These are phyloP conservation scores for Claviceps paspali DNA, from an alignment of 2,329 filamentous ascomycete species.

Conservation along the genomic window DNA sequence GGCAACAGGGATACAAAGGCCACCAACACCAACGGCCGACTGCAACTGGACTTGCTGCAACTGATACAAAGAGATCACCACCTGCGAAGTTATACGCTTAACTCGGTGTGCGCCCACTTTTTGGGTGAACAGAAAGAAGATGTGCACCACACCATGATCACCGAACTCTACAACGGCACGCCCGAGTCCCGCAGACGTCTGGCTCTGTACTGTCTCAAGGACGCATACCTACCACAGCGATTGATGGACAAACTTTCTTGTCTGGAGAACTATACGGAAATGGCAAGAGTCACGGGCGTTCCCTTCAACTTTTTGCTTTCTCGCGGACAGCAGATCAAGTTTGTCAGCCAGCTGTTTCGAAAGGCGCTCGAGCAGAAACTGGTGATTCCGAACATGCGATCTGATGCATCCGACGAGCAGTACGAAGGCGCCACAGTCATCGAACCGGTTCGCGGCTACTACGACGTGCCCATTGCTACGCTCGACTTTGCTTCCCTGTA, in stretches of 20 bases:
- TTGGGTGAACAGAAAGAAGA: conserved; percentile 96
- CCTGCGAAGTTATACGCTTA: conserved; percentile 88
- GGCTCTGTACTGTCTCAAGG: conserved; percentile 92
- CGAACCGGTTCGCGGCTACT: conserved; percentile 84
- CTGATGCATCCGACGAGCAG: conserved; percentile 63
- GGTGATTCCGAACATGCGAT: conserved; percentile 75
- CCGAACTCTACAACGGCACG: conserved; percentile 91
- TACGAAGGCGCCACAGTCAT: conserved; percentile 98
- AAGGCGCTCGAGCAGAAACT: conserved; percentile 88
- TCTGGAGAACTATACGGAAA: conserved; percentile 97
- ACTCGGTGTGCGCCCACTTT: conserved; percentile 91
- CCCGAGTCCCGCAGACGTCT: conserved; percentile 80
- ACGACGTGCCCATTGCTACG: conserved; percentile 87
- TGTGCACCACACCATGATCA: conserved; percentile 98
- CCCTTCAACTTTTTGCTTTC: conserved; percentile 91
- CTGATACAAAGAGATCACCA: conserved; percentile 90
- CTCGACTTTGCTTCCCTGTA: conserved; percentile 98
- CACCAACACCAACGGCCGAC: conserved; percentile 84
- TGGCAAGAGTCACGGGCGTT: conserved; percentile 97
- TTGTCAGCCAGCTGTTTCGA: conserved; percentile 91
- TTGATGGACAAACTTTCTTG: conserved; percentile 97
- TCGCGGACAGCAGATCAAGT: conserved; percentile 91
- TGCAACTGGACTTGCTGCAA: conserved; percentile 90
- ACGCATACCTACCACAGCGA: conserved; percentile 86
- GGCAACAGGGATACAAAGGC: conserved; percentile 87